These are phyloP conservation scores for Spatholobus suberectus DNA, from an alignment of 306 rosid species.

Conservation along the genomic window DNA sequence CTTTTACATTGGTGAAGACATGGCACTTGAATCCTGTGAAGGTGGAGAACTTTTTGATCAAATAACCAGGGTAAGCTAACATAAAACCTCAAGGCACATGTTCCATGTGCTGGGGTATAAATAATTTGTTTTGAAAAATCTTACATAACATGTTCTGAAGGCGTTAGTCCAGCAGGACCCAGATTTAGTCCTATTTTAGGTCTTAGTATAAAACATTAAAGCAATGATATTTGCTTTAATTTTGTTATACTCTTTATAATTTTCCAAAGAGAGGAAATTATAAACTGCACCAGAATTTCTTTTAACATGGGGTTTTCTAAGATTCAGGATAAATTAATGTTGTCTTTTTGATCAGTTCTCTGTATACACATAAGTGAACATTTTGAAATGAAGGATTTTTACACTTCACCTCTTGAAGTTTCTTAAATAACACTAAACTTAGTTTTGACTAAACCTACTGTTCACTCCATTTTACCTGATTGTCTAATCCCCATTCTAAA, in stretches of 20 bases:
- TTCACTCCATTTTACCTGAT: neutral
- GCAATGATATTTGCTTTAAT: neutral
- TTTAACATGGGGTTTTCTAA: constrained; percentile 24
- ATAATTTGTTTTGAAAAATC: constrained; percentile 11
- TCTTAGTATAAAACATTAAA: constrained; percentile 9
- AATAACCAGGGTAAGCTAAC: constrained; percentile 90
- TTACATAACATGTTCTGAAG: constrained; percentile 3
- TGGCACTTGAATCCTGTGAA: constrained; percentile 99
- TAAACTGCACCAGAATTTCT: constrained; percentile 1
- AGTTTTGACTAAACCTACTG: neutral
- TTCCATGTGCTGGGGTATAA: constrained; percentile 31
- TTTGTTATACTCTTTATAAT: neutral
- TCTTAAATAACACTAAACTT: neutral
- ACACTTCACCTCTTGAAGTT: neutral
- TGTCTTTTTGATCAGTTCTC: constrained; percentile 1
- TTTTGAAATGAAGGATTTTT: constrained; percentile 2
- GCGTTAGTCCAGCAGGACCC: neutral
- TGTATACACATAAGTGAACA: neutral
- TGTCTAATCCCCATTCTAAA: neutral
- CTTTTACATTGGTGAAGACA: constrained; percentile 63
- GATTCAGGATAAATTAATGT: constrained; percentile 22
- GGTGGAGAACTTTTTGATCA: constrained; percentile 99
- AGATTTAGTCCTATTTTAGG: constrained; percentile 19
- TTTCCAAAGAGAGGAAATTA: constrained; percentile 27
- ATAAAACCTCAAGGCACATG: constrained; percentile 1